phyloP scores from a whole-genome alignment of 176 grass and related monocot genomes.

The Hyparrhenia diplandra region DNA sequence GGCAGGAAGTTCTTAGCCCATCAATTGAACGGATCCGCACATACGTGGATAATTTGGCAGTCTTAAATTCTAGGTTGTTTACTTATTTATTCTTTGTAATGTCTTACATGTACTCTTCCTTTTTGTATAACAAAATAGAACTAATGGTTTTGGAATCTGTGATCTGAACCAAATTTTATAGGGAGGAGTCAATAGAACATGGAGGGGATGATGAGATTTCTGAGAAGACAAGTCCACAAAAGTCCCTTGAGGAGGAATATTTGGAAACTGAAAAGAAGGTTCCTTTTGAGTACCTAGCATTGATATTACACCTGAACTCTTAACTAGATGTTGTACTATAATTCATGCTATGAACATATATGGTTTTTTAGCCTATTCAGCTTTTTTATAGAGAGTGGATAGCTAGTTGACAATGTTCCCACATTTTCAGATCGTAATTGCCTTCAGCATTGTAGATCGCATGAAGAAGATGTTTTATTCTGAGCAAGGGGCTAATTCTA shows the following conservation, averaged over 20 bases:
- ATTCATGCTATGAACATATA: neutral
- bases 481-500: slow-evolving; percentile 51
- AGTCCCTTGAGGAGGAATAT: slow-evolving; percentile 87
- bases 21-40: slow-evolving; percentile 67
- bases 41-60: slow-evolving; percentile 76
- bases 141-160: slow-evolving; percentile 8
- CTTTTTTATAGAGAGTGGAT: neutral
- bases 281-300: neutral
- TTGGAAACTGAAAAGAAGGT: slow-evolving; percentile 96
- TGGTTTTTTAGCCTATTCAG: neutral
- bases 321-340: neutral
- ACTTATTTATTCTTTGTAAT: slow-evolving; percentile 17
- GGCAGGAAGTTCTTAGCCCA: slow-evolving; percentile 71
- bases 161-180: slow-evolving; percentile 37
- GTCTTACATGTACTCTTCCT: slow-evolving; percentile 11
- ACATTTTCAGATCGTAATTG: slow-evolving; percentile 71
- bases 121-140: neutral
- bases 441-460: slow-evolving; percentile 75
- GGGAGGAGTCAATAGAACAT: slow-evolving; percentile 41
- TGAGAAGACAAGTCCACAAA: slow-evolving; percentile 75
- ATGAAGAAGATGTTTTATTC: slow-evolving; percentile 74
- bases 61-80: slow-evolving; percentile 58
- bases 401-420: neutral
- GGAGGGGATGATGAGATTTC: slow-evolving; percentile 44
- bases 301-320: neutral